Evolutionary conservation across 306 rosid species (phyloP), one percentile per base, ranked within the genome.

Genomic region (Lablab purpureus): DNA sequence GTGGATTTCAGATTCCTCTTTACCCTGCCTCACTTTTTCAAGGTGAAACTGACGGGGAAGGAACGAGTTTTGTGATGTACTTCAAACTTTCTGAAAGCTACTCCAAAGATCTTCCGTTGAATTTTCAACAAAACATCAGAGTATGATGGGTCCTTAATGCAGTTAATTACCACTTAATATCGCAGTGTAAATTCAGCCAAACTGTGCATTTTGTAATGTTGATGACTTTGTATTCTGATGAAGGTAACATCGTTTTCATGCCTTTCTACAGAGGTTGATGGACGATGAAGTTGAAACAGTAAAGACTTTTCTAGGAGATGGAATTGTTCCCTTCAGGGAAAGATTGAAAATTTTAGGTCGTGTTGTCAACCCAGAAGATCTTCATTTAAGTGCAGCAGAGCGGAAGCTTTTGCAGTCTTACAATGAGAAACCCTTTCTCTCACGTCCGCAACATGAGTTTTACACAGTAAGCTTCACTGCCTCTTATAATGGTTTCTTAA

Each of bases 371-470:
- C 77, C 86, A 19, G 95, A 92, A 81, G 93, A 87, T 74, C 92
- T 88, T 84, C 93, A 82, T 60, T 78, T 92, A 82, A 86, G 85
- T 79, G 88, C 87, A 5, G 76, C 97, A 10, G 93, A 92, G 80
- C 73, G 95, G 75, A 90, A 87, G 80, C 86, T 92, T 22, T 83
- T 92, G 89, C 95, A 90, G 83, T 90, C 93, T 68, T 92, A 92
- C 86, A 92, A 92, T 80, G 97, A 88, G 78, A 92, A 92, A 74
- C 95, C 97, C 4, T 89, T 92, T 69, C 95, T 92, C 74, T 90
- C 97, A 5, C 97, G 97, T 67, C 97, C 97, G 18, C 97, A 92
- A 78, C 97, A 92, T 34, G 88, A 88, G 84, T 92, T 92, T 81
- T 89, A 88, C 82, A 15, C 19, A 4, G 97, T 92, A 85, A 83